Conservation (phyloP, 2,329 filamentous ascomycete genomes). For the Claviceps sorghi region DNA sequence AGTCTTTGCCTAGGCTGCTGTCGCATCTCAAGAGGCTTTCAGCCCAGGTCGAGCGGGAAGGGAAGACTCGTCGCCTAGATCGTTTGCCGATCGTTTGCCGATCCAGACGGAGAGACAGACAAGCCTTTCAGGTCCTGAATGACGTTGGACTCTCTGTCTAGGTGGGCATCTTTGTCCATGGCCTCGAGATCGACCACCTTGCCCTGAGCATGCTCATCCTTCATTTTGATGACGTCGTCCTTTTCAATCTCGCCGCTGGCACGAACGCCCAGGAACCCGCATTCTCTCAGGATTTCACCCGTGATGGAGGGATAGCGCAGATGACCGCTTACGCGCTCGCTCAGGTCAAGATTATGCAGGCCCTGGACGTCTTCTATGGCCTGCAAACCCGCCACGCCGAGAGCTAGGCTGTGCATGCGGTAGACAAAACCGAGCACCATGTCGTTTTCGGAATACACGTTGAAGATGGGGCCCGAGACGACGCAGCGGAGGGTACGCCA, state of each 20-base stretch:
- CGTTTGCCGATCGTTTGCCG: slow-evolving; percentile 7
- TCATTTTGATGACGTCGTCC: slow-evolving; percentile 35
- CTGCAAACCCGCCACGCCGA: slow-evolving; percentile 74
- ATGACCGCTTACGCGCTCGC: slow-evolving; percentile 37
- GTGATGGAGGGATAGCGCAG: slow-evolving; percentile 36
- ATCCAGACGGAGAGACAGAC: slow-evolving; percentile 16
- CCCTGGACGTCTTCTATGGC: slow-evolving; percentile 52
- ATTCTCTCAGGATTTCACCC: slow-evolving; percentile 35
- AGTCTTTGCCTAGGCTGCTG: not conserved
- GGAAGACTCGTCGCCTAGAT: not conserved
- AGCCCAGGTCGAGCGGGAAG: not conserved
- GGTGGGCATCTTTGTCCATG: not conserved
- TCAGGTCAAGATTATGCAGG: slow-evolving; percentile 42
- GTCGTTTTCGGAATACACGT: slow-evolving; percentile 79
- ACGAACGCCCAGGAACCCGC: slow-evolving; percentile 33
- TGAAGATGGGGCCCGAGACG: slow-evolving; percentile 69
- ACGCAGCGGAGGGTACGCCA: slow-evolving; percentile 68
- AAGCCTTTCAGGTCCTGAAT: slow-evolving; percentile 15
- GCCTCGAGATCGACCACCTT: slow-evolving; percentile 18
- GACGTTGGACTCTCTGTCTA: slow-evolving; percentile 4
- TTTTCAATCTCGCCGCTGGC: slow-evolving; percentile 34
- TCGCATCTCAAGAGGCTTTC: not conserved
- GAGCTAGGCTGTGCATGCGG: slow-evolving; percentile 65
- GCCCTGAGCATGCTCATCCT: slow-evolving; percentile 20
- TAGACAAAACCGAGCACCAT: slow-evolving; percentile 80